Evolutionary conservation across 768 basidiomycete species (phyloP).

Genomic region (Tephrocybe sp.): DNA sequence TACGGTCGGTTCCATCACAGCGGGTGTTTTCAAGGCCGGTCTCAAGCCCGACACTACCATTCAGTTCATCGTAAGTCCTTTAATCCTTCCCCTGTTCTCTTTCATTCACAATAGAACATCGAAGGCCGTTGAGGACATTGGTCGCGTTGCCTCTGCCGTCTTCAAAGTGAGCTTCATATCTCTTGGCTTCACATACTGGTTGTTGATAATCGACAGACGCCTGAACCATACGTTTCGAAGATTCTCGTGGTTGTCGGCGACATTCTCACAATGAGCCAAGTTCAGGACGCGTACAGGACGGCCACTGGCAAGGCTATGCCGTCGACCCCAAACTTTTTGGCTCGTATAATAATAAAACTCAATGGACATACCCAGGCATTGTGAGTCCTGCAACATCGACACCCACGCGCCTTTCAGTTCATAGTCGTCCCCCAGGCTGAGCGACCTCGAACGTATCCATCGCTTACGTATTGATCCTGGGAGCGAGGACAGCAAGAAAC

Average conservation of each 20-base stretch:
- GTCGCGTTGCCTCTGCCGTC: slow-evolving; percentile 31
- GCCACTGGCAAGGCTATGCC: slow-evolving; percentile 28
- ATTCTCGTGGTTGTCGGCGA: slow-evolving; percentile 30
- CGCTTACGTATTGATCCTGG: slow-evolving; percentile 9
- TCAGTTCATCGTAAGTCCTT: slow-evolving; percentile 32
- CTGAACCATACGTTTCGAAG: slow-evolving; percentile 21
- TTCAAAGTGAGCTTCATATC: slow-evolving; percentile 31
- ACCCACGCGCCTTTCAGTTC: neutral
- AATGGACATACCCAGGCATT: slow-evolving; percentile 29
- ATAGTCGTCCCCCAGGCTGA: slow-evolving; percentile 18
- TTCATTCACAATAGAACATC: neutral
- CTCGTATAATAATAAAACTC: slow-evolving; percentile 22
- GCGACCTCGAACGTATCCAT: slow-evolving; percentile 28
- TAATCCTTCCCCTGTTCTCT: neutral
- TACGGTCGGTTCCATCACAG: slow-evolving; percentile 34
- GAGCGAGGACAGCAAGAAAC: slow-evolving; percentile 21
- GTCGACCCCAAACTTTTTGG: slow-evolving; percentile 27
- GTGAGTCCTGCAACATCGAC: slow-evolving; percentile 22
- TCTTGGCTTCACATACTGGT: too few relatives aligned
- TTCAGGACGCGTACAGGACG: slow-evolving; percentile 25
- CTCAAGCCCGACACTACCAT: slow-evolving; percentile 31
- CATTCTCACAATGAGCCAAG: slow-evolving; percentile 25
- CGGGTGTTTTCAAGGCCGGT: slow-evolving; percentile 31
- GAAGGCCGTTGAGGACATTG: slow-evolving; percentile 35
- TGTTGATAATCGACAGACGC: slow-evolving; percentile 20